Percentiles rank a stretch among this genome's conserved stretches.
Conservation (phyloP, 2,329 filamentous ascomycete genomes). For the Dendrostoma leiphaemia region DNA sequence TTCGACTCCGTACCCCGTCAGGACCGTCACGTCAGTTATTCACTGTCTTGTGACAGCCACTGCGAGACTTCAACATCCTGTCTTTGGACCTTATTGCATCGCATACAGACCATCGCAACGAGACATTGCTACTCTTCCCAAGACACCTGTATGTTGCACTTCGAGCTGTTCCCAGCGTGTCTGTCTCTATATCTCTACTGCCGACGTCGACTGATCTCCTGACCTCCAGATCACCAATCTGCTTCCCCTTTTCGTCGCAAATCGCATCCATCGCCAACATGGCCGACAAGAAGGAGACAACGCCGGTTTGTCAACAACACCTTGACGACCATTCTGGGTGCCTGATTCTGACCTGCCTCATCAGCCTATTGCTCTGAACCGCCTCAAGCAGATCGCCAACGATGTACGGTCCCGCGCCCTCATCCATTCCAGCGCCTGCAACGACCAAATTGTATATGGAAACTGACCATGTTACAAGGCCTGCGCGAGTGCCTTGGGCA, state of each 20-base stretch:
- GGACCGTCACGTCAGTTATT: conserved; percentile 1
- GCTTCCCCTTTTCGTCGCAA: conserved; percentile 12
- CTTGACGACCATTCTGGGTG: neutral
- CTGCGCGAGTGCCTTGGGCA: conserved; percentile 74
- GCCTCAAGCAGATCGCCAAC: conserved; percentile 81
- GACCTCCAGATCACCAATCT: neutral
- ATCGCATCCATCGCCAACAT: conserved; percentile 3
- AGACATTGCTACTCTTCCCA: neutral
- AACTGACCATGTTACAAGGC: conserved; percentile 52
- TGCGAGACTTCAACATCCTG: neutral
- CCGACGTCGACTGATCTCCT: neutral
- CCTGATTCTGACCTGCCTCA: conserved; percentile 4
- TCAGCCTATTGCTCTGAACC: conserved; percentile 72
- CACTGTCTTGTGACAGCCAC: neutral
- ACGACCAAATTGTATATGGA: neutral
- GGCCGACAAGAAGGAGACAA: conserved; percentile 18
- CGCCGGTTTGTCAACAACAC: conserved; percentile 9
- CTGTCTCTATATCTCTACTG: too few relatives aligned
- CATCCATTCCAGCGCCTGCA: conserved; percentile 3
- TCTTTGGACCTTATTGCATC: neutral
- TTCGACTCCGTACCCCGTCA: neutral
- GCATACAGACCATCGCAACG: neutral
- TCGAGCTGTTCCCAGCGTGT: neutral
- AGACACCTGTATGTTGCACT: neutral
- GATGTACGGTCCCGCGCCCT: conserved; percentile 57